These are phyloP conservation scores for Suillus americanus DNA, from an alignment of 768 basidiomycete genomes.

Conservation along the genomic window DNA sequence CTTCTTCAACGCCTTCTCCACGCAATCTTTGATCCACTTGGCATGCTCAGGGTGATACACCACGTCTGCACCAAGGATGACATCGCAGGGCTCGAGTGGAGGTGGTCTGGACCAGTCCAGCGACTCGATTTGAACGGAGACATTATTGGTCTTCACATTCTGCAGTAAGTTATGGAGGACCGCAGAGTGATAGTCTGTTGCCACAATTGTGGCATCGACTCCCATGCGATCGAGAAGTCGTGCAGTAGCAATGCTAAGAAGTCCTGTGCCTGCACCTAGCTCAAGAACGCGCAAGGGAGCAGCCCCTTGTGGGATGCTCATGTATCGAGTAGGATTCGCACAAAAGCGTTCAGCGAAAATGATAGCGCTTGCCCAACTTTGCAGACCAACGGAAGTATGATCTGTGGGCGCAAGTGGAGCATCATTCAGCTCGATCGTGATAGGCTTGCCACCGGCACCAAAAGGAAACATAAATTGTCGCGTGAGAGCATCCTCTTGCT, in stretches of 20 bases:
- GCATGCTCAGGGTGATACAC: constrained; percentile 75
- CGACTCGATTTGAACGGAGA: constrained; percentile 41
- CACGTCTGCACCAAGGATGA: constrained; percentile 79
- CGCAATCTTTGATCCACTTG: constrained; percentile 63
- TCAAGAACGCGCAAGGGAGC: constrained; percentile 55
- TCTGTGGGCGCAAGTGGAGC: constrained; percentile 62
- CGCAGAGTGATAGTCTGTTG: constrained; percentile 79
- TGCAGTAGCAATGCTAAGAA: constrained; percentile 70
- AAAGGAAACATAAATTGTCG: constrained; percentile 54
- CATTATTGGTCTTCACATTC: constrained; percentile 60
- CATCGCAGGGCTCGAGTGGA: constrained; percentile 52
- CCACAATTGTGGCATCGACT: constrained; percentile 41
- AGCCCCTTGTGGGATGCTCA: constrained; percentile 24
- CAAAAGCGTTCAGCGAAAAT: constrained; percentile 67
- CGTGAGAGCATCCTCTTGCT: constrained; percentile 40
- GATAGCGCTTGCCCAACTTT: constrained; percentile 83
- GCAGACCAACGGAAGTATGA: constrained; percentile 79
- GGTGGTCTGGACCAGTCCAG: constrained; percentile 68
- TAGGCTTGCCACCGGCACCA: constrained; percentile 10
- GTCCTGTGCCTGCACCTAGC: constrained; percentile 83
- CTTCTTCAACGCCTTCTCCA: constrained; percentile 45
- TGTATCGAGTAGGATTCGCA: constrained; percentile 38
- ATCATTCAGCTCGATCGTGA: constrained; percentile 66
- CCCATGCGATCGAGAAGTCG: constrained; percentile 38
- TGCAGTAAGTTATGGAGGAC: constrained; percentile 65